Base-by-base conservation (phyloP, 2,329 filamentous ascomycete species). In the Dryadomyces quercivorus region DNA sequence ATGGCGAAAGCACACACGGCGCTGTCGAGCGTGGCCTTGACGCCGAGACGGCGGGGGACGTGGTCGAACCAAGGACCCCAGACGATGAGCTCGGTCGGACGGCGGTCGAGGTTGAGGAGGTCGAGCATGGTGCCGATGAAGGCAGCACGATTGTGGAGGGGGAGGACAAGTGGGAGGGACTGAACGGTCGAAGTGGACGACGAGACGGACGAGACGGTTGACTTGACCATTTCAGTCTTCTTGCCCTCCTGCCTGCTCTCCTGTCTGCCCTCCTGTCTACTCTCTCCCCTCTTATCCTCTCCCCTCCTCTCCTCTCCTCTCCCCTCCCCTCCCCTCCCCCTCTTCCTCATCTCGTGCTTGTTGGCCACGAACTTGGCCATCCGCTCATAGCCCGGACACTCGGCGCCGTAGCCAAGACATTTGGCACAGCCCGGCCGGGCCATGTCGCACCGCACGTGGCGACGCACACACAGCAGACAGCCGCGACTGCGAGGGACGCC, bases 401-500 rank as follows among this genome's bases (percentile, higher is more conserved):
- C 61, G 21, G 61, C 65, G 40, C 68, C 67, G 55, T 71, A 71
- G 52, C 63, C 68, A 53, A 61, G 56, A 60, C 70, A 72, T 52
- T 56, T 72, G 22, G 61, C 63, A 54, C 70, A 72, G 53, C 61
- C 63, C 12, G 73, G 74, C 12, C 65, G 67, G 21, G 58, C 63
- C 61, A 75, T 67, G 60, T 77, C 74, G 57, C 75, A 76, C 64
- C 73, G 70, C 56, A 72, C 66, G 50, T 67, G 67, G 54, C 70
- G 65, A 61, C 66, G 68, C 56, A 69, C 65, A 61, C 70, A 72
- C 43, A 71, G 63, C 53, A 65, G 64, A 59, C 71, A 73, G 58
- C 62, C 63, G n/a, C 62, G 67, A 58, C 65, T 70, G 45, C 67
- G 65, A 51, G 67, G 66, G 36, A 70, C 65, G 22, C 70, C 68